phyloP scores from a whole-genome alignment of 108 stramenopile species.

The Conticribra guillardii region DNA sequence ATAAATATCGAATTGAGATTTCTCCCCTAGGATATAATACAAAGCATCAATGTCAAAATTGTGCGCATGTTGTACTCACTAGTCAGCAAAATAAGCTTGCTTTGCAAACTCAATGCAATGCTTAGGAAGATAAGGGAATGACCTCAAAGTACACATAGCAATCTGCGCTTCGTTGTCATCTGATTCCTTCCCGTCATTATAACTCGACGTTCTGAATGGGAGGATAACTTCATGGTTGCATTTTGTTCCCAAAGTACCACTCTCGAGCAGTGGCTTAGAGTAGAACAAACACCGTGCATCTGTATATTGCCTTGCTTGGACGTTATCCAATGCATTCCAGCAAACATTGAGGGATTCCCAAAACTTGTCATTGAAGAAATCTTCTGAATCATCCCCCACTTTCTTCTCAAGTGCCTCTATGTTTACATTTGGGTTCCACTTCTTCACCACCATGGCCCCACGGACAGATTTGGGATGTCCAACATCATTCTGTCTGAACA shows the following conservation, averaged over 20 bases:
- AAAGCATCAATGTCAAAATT: neutral
- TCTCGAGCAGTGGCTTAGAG: slow-evolving; percentile 84
- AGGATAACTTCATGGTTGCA: slow-evolving; percentile 76
- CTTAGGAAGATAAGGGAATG: slow-evolving; percentile 84
- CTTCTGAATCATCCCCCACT: slow-evolving; percentile 77
- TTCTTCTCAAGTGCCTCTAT: slow-evolving; percentile 74
- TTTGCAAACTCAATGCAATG: slow-evolving; percentile 93
- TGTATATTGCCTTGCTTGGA: slow-evolving; percentile 81
- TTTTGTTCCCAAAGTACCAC: slow-evolving; percentile 84
- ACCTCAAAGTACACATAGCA: slow-evolving; percentile 90
- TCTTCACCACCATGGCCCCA: slow-evolving; percentile 70
- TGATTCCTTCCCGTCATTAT: slow-evolving; percentile 85
- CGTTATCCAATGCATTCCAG: slow-evolving; percentile 91
- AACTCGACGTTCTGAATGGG: slow-evolving; percentile 78
- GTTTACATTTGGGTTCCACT: slow-evolving; percentile 78
- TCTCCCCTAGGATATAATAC: slow-evolving; percentile 10
- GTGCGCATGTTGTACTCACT: slow-evolving; percentile 8
- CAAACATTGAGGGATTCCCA: slow-evolving; percentile 83
- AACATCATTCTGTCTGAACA: slow-evolving; percentile 88
- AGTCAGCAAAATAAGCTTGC: slow-evolving; percentile 60
- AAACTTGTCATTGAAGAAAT: slow-evolving; percentile 81
- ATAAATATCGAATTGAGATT: too few species aligned
- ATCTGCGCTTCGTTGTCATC: slow-evolving; percentile 75
- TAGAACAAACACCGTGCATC: slow-evolving; percentile 83
- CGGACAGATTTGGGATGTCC: slow-evolving; percentile 81